Evolutionary conservation across 2,329 filamentous ascomycete species (phyloP).

Genomic region (Sarocladium oryzae): DNA sequence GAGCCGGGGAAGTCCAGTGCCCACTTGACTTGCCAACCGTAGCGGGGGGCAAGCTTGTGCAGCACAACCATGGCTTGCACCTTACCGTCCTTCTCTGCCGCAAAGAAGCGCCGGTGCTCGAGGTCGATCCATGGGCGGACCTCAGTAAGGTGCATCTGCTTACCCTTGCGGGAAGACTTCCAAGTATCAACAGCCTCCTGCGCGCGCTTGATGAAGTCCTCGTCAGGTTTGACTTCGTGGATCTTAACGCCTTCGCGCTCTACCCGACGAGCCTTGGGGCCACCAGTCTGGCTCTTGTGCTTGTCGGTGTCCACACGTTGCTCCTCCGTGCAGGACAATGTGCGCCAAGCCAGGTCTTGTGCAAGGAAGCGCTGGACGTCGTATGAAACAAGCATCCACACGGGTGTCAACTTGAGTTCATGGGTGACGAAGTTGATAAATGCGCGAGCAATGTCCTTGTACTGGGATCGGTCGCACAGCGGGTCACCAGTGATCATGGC

Average conservation of each 20-base stretch:
- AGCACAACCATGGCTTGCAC: slow-evolving; percentile 76
- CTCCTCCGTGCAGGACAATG: slow-evolving; percentile 80
- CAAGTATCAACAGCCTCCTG: slow-evolving; percentile 72
- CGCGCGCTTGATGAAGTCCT: slow-evolving; percentile 62
- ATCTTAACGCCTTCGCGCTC: slow-evolving; percentile 82
- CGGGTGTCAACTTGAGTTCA: slow-evolving; percentile 63
- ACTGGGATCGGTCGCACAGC: slow-evolving; percentile 74
- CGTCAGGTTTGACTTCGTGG: slow-evolving; percentile 61
- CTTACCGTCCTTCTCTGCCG: slow-evolving; percentile 66
- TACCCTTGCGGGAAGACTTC: slow-evolving; percentile 72
- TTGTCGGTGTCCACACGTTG: slow-evolving; percentile 76
- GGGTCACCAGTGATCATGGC: slow-evolving; percentile 84
- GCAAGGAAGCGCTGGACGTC: slow-evolving; percentile 75
- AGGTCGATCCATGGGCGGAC: slow-evolving; percentile 83
- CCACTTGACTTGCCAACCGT: slow-evolving; percentile 95
- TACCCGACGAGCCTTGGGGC: slow-evolving; percentile 71
- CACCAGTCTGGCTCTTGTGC: slow-evolving; percentile 52
- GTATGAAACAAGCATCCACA: slow-evolving; percentile 85
- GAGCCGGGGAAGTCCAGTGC: slow-evolving; percentile 87
- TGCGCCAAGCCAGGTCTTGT: slow-evolving; percentile 77
- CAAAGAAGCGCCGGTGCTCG: slow-evolving; percentile 79
- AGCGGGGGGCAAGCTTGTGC: slow-evolving; percentile 69
- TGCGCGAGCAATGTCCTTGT: slow-evolving; percentile 61
- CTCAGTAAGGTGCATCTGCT: slow-evolving; percentile 83
- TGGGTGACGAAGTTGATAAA: slow-evolving; percentile 72